Evolutionary conservation across 495 filamentous ascomycete species (phyloP).

Genomic region (Neurospora sp.): DNA sequence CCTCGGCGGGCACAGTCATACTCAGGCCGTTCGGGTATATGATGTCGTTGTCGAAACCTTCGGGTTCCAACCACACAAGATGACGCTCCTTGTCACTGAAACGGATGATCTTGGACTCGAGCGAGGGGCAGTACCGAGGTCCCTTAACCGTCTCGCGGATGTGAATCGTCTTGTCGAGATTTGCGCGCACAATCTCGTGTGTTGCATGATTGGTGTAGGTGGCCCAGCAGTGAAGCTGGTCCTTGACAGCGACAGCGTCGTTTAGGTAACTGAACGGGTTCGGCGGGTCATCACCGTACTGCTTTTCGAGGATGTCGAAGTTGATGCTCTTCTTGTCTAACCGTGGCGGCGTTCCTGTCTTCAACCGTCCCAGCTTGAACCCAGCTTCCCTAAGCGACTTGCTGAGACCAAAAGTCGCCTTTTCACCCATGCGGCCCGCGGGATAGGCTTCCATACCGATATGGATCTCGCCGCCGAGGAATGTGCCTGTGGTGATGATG

Average conservation of each 20-base stretch:
- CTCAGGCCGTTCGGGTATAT: conserved; percentile 96
- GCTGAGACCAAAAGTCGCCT: conserved; percentile 85
- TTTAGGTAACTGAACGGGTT: conserved; percentile 89
- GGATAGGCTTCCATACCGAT: conserved; percentile 79
- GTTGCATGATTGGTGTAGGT: conserved; percentile 76
- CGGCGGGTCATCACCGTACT: conserved; percentile 76
- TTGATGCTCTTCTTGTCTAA: conserved; percentile 77
- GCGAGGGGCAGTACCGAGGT: conserved; percentile 87
- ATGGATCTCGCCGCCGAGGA: conserved; percentile 93
- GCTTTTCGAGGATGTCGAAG: conserved; percentile 57
- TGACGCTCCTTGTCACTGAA: conserved; percentile 72
- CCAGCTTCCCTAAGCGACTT: conserved; percentile 84
- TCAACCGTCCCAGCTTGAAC: conserved; percentile 82
- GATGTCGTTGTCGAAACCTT: conserved; percentile 83
- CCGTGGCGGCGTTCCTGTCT: conserved; percentile 91
- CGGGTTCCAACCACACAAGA: conserved; percentile 92
- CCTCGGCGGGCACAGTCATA: conserved; percentile 86
- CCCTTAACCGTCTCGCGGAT: conserved; percentile 93
- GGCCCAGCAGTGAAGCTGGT: conserved; percentile 73
- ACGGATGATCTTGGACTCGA: conserved; percentile 89
- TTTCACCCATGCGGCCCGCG: conserved; percentile 87
- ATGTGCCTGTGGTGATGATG: conserved; percentile 92
- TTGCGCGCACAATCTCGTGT: conserved; percentile 76
- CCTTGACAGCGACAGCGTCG: conserved; percentile 56
- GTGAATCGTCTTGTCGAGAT: conserved; percentile 87